A percentile compares a stretch with the other conserved stretches of the same genome.
phyloP scores from a whole-genome alignment of 176 grass and related monocot species.

The Carex kokanica region DNA sequence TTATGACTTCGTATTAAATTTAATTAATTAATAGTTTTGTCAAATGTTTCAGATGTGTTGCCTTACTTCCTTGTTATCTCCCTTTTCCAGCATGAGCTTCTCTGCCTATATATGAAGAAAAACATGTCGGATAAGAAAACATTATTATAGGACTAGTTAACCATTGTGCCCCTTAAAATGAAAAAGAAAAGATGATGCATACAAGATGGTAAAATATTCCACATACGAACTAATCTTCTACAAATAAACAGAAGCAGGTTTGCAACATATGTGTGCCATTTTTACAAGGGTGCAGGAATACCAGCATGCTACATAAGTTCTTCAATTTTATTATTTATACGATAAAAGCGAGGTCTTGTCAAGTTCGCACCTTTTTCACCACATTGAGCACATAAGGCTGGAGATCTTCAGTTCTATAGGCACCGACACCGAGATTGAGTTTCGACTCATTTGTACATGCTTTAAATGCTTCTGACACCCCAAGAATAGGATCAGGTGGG shows the following conservation, averaged over 20 bases:
- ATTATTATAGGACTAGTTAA: background rate
- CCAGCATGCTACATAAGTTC: background rate
- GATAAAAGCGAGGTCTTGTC: background rate
- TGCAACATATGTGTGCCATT: background rate
- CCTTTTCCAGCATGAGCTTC: conserved; percentile 86
- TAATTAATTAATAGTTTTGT: background rate
- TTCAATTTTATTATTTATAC: background rate
- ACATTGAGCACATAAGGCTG: conserved; percentile 83
- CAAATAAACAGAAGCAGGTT: background rate
- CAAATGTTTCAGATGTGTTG: background rate
- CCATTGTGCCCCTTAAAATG: background rate
- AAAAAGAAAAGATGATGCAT: background rate
- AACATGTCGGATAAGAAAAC: conserved; percentile 11
- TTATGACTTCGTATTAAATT: conserved; percentile 1
- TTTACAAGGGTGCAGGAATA: background rate
- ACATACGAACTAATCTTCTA: background rate
- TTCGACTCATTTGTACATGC: conserved; percentile 76
- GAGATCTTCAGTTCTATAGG: conserved; percentile 93
- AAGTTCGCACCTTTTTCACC: conserved; percentile 69
- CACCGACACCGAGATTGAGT: conserved; percentile 92
- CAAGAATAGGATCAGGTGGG: conserved; percentile 91
- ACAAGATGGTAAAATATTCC: background rate
- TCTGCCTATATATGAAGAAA: conserved; percentile 50
- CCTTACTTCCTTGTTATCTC: conserved; percentile 93
- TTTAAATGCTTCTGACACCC: conserved; percentile 90